Evolutionary conservation across 768 basidiomycete genomes (phyloP), one percentile per base, ranked within the genome.

Genomic region (Exsudoporus frostii): DNA sequence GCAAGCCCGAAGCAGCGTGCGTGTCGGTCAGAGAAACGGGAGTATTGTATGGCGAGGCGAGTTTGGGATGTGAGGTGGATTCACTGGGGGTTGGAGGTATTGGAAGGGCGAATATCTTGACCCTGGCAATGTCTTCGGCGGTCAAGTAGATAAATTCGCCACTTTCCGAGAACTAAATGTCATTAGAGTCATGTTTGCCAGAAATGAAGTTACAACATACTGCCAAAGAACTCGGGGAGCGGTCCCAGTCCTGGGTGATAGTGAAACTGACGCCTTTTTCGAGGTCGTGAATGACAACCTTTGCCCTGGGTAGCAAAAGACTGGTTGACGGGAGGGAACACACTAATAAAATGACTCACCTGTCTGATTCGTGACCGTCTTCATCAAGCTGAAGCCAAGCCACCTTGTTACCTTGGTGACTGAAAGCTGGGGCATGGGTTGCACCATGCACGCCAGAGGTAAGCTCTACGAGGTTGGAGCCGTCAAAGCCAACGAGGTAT

Each of bases 311-410:
- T 50, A 24, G 20, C 17, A 11, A 11, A 22, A 58, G 50, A 41
- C 10, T 13, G 13, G 36, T 11, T 27, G 19, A 14, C 14, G 22
- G 24, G 1, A 25, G 13, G 27, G 11, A 46, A 38, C 25, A 25
- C 9, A 24, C 5, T 3, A 8, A 27, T 2, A 37, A 52, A 29
- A 24, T 43, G 37, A 50, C 66, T 39, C 54, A 84, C 85, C 88
- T 81, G 71, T 96, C 95, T 47, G 87, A 79, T 70, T 98, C 95
- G 60, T 94, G 88, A 2, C 95, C 94, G 60, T 98, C 92, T 64
- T 88, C 68, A 47, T 86, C 84, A 56, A 94, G 79, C 68, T 98
- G 90, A 36, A 91, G 71, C 95, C 95, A 98, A 1, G 89, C 92
- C 2, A 82, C 83, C 68, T 87, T 87, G 45, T 78, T 78, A 0